Percentiles rank a stretch among this genome's conserved stretches.
Evolutionary conservation across 2,329 filamentous ascomycete species (phyloP).

Genomic region (Aspergillus terreus): DNA sequence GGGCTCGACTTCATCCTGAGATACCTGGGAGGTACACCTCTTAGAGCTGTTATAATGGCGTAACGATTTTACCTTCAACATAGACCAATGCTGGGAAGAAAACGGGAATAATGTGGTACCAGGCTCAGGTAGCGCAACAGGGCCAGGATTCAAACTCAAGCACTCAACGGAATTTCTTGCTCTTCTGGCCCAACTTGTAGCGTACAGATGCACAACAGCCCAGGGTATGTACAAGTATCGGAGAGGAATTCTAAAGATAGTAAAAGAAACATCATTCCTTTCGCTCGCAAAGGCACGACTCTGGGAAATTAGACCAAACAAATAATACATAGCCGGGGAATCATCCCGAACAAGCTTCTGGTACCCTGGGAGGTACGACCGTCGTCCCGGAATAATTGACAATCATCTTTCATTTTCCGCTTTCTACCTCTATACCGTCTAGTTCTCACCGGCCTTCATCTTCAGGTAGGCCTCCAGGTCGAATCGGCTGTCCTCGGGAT

Average conservation of each 20-base stretch:
- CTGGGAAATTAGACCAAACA: slow-evolving; percentile 40
- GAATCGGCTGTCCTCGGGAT: slow-evolving; percentile 84
- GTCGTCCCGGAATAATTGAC: slow-evolving; percentile 28
- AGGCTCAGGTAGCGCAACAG: slow-evolving; percentile 6
- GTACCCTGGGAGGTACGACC: slow-evolving; percentile 33
- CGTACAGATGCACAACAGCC: slow-evolving; percentile 38
- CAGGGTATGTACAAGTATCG: slow-evolving; percentile 42
- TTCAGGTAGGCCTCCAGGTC: slow-evolving; percentile 84
- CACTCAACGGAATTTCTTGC: slow-evolving; percentile 35
- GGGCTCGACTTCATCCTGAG: not conserved
- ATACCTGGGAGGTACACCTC: not conserved
- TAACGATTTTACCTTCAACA: not conserved
- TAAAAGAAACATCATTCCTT: slow-evolving; percentile 36
- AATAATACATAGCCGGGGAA: slow-evolving; percentile 39
- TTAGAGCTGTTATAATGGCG: not conserved
- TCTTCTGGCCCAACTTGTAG: slow-evolving; percentile 35
- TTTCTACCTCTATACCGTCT: slow-evolving; percentile 21
- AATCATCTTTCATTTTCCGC: slow-evolving; percentile 23
- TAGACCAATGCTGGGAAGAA: not conserved
- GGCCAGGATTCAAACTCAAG: slow-evolving; percentile 22
- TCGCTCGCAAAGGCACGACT: slow-evolving; percentile 40
- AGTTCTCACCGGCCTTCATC: slow-evolving; percentile 52
- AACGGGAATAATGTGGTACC: slow-evolving; percentile 5
- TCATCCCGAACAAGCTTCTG: slow-evolving; percentile 29
- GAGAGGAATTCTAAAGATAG: slow-evolving; percentile 37